Percentiles rank a stretch among this genome's conserved stretches.
Conservation (phyloP, 2,329 filamentous ascomycete genomes). For the Dothideomycetes sp. region DNA sequence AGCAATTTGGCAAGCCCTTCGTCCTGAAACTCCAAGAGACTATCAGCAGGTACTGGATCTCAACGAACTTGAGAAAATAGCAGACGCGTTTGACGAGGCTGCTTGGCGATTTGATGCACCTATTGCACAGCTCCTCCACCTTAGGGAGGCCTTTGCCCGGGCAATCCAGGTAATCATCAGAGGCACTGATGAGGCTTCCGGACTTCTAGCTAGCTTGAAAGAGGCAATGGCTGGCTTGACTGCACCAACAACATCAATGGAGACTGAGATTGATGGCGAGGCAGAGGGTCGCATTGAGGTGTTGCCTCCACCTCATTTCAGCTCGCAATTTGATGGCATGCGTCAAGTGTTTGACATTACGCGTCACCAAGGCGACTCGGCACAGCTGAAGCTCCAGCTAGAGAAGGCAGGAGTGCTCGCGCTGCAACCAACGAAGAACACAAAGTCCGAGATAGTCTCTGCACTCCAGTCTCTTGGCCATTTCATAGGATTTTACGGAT, state of each 20-base stretch:
- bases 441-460: not conserved
- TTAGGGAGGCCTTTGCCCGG: conserved; percentile 11
- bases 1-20: conserved; percentile 49
- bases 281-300: not conserved
- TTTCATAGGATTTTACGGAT: conserved; percentile 5
- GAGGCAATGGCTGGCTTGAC: conserved; percentile 19
- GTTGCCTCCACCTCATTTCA: conserved; percentile 26
- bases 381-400: conserved; percentile 1
- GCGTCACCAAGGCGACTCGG: not conserved
- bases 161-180: conserved; percentile 3
- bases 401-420: conserved; percentile 4
- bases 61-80: conserved; percentile 31
- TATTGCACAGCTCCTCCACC: conserved; percentile 14
- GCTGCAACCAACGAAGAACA: conserved; percentile 2
- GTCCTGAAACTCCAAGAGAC: conserved; percentile 44
- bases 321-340: conserved; percentile 31
- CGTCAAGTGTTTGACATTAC: conserved; percentile 31
- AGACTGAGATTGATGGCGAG: conserved; percentile 14
- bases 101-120: conserved; percentile 14
- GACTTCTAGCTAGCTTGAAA: conserved; percentile 20
- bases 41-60: conserved; percentile 26
- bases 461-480: conserved; percentile 3
- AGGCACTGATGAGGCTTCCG: conserved; percentile 6
- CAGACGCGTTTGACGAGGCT: conserved; percentile 32
- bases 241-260: not conserved